phyloP scores from a whole-genome alignment of 2,329 filamentous ascomycete species.

The Penicillium polonicum region DNA sequence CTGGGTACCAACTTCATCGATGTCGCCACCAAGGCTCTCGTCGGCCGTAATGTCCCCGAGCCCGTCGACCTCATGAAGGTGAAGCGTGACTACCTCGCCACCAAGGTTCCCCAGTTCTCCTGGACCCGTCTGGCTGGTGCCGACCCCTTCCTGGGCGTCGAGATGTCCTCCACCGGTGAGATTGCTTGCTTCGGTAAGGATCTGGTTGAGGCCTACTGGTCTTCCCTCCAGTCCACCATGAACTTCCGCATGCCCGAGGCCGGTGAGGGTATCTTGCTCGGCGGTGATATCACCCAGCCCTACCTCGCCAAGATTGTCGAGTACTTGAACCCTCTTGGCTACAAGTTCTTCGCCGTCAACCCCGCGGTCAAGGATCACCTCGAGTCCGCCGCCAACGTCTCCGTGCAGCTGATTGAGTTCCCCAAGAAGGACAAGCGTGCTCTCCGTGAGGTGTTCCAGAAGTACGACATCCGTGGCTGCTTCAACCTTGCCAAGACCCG shows the following conservation, averaged over 20 bases:
- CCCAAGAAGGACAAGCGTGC: slow-evolving; percentile 94
- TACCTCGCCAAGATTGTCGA: slow-evolving; percentile 77
- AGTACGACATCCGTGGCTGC: slow-evolving; percentile 91
- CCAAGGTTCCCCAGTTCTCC: slow-evolving; percentile 98
- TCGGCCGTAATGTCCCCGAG: slow-evolving; percentile 79
- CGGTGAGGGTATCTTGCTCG: slow-evolving; percentile 92
- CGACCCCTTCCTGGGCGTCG: slow-evolving; percentile 94
- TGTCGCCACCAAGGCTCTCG: slow-evolving; percentile 86
- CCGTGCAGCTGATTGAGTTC: slow-evolving; percentile 91
- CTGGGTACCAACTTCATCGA: slow-evolving; percentile 97
- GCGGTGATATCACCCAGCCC: slow-evolving; percentile 72
- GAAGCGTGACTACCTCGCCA: slow-evolving; percentile 89
- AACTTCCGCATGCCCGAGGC: slow-evolving; percentile 97
- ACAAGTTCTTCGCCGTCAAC: slow-evolving; percentile 89
- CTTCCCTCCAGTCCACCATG: slow-evolving; percentile 94
- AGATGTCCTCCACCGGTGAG: slow-evolving; percentile 96
- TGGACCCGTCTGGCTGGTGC: slow-evolving; percentile 98
- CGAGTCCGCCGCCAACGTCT: slow-evolving; percentile 66
- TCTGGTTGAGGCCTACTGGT: slow-evolving; percentile 96
- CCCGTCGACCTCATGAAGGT: slow-evolving; percentile 83
- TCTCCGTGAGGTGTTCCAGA: slow-evolving; percentile 90
- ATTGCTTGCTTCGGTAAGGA: slow-evolving; percentile 98
- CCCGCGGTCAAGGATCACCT: slow-evolving; percentile 78
- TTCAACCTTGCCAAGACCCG: slow-evolving; percentile 89
- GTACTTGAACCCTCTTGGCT: slow-evolving; percentile 82